Conservation (phyloP, 768 basidiomycete species). For the Suillus lakei region DNA sequence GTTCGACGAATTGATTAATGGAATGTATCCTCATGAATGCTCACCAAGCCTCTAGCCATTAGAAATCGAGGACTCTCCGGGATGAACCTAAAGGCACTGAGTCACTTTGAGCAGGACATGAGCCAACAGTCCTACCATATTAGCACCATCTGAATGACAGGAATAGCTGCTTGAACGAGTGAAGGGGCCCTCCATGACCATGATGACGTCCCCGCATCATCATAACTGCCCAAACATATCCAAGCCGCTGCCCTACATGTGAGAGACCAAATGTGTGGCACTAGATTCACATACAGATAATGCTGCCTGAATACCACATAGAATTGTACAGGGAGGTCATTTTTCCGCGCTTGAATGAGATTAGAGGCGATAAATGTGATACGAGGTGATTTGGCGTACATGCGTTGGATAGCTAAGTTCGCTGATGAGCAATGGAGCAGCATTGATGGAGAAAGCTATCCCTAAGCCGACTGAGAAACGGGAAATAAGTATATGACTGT, state of each 20-base stretch:
- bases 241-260: conserved; percentile 42
- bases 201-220: conserved; percentile 37
- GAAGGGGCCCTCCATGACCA: conserved; percentile 75
- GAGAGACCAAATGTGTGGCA: background rate
- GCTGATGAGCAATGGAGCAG: conserved; percentile 65
- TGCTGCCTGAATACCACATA: conserved; percentile 76
- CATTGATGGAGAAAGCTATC: conserved; percentile 63
- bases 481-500: background rate
- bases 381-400: conserved; percentile 37
- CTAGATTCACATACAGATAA: conserved; percentile 43
- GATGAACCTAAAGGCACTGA: conserved; percentile 49
- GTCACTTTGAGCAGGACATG: background rate
- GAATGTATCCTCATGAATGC: conserved; percentile 19
- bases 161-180: conserved; percentile 62
- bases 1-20: background rate
- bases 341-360: conserved; percentile 48
- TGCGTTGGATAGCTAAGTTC: conserved; percentile 77
- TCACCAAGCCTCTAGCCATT: conserved; percentile 61
- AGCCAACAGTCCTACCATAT: conserved; percentile 48
- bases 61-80: conserved; percentile 75
- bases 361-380: background rate
- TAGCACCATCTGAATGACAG: conserved; percentile 56
- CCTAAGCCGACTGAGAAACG: conserved; percentile 60
- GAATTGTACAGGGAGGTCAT: conserved; percentile 72
- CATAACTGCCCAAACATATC: conserved; percentile 49